A percentile compares a stretch with the other conserved stretches of the same genome.
phyloP scores from a whole-genome alignment of 495 filamentous ascomycete species.

The Xylaria telfairii region DNA sequence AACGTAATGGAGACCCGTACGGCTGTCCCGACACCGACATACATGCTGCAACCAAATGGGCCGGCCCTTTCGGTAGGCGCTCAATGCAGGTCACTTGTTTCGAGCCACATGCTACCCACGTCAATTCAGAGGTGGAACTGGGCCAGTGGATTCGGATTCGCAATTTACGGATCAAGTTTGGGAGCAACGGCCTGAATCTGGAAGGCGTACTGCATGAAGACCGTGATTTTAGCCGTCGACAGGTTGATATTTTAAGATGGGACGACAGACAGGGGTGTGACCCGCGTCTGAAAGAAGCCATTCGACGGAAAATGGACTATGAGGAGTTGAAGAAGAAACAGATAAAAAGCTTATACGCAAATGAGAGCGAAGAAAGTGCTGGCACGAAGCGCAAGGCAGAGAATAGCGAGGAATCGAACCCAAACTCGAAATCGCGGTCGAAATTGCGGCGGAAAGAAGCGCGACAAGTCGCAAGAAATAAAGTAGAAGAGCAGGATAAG shows the following conservation, averaged over 20 bases:
- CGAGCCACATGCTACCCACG: constrained; percentile 67
- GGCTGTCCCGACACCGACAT: constrained; percentile 34
- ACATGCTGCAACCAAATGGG: constrained; percentile 57
- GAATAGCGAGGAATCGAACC: constrained; percentile 31
- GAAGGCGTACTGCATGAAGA: constrained; percentile 79
- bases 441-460: constrained; percentile 28
- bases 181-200: constrained; percentile 56
- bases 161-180: constrained; percentile 75
- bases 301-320: constrained; percentile 68
- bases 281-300: constrained; percentile 63
- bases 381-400: constrained; percentile 43
- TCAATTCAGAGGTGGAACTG: constrained; percentile 59
- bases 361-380: constrained; percentile 34
- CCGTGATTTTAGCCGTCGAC: constrained; percentile 54
- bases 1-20: constrained; percentile 40
- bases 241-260: constrained; percentile 55
- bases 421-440: constrained; percentile 24
- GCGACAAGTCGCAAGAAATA: constrained; percentile 25
- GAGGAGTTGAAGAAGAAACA: constrained; percentile 59
- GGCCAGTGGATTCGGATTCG: constrained; percentile 67
- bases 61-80: constrained; percentile 77
- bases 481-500: constrained; percentile 45
- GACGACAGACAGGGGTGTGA: constrained; percentile 50
- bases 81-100: constrained; percentile 76
- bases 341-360: constrained; percentile 42